Evolutionary conservation across 768 basidiomycete genomes (phyloP), one percentile per base, ranked within the genome.

Genomic region (Tulasnella sp.): DNA sequence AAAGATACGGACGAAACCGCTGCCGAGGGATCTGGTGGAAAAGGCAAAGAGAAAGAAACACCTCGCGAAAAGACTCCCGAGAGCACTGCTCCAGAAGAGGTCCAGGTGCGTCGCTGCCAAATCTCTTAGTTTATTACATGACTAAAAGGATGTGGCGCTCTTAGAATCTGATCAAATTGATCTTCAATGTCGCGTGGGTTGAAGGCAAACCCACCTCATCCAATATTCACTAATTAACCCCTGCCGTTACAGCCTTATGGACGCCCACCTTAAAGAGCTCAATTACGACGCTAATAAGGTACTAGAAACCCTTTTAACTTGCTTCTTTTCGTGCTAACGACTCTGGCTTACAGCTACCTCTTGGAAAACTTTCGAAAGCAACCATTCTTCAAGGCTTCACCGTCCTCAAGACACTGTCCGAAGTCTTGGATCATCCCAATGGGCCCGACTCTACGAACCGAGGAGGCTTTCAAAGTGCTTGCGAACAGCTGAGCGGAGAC

Each of bases 241-340:
- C 48, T 14, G n/a, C 71, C 42, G 16, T 27, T 24, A 9, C 79
- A 90, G 89, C 36, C 82, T 90, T 79, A 89, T 91, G 34, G 87
- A 89, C 73, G 89, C 89, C 0, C 86, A 87, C 62, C 83, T 91
- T 82, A 88, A 89, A 21, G 88, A 89, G 7, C 90, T 91, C 89
- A 91, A 91, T 81, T 91, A 91, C 80, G 91, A 91, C 82, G 91
- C 90, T 5, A 88, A 88, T 82, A 91, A 91, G 62, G 62, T 31
- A 68, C 62, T 3, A 31, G 2, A 48, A 31, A 21, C 8, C 74
- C 21, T 7, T 4, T 3, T 21, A 27, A 78, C 38, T 58, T 78
- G 5, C 75, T 38, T 40, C 34, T 42, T 4, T 5, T 19, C 9
- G 74, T 42, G 36, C 38, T 46, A 2, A 46, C 27, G 21, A 6